A percentile compares a stretch with the other conserved stretches of the same genome.
phyloP scores from a whole-genome alignment of 805 yeast genomes.

The Barnettozyma sucrosica region DNA sequence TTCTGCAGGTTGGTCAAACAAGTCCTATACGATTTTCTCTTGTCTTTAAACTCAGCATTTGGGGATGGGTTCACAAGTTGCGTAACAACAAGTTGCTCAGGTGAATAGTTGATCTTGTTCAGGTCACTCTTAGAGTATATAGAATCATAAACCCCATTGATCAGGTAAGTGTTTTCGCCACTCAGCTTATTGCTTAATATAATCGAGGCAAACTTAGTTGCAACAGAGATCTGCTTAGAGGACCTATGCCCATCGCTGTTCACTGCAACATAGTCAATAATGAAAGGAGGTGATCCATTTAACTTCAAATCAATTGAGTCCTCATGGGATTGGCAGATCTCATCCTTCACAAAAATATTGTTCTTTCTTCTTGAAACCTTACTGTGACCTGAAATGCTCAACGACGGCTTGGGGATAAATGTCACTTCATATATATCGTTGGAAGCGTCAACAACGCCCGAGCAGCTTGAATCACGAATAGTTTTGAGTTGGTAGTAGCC shows the following conservation, averaged over 20 bases:
- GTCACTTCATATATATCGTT: constrained; percentile 33
- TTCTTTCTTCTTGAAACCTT: constrained; percentile 22
- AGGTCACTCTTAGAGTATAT: constrained; percentile 44
- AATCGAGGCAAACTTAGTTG: constrained; percentile 45
- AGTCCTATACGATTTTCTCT: constrained; percentile 44
- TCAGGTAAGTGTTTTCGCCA: constrained; percentile 59
- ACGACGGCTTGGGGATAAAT: constrained; percentile 42
- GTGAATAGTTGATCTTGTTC: constrained; percentile 23
- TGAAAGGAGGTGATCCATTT: constrained; percentile 59
- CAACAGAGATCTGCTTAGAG: constrained; percentile 39
- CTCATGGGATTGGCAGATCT: constrained; percentile 45
- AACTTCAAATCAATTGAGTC: constrained; percentile 45
- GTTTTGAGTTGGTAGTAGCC: constrained; percentile 43
- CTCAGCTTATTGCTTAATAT: constrained; percentile 37
- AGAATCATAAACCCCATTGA: constrained; percentile 61
- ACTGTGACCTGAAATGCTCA: constrained; percentile 32
- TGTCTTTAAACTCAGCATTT: constrained; percentile 41
- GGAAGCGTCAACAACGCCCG: constrained; percentile 37
- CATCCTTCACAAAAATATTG: constrained; percentile 28
- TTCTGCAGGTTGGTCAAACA: constrained; percentile 38
- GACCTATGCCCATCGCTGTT: constrained; percentile 47
- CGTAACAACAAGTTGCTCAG: constrained; percentile 33
- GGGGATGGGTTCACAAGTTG: constrained; percentile 65
- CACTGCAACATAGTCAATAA: constrained; percentile 57
- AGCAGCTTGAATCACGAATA: constrained; percentile 47